These are phyloP conservation scores for Fusarium chuoi DNA, from an alignment of 2,329 filamentous ascomycete species.

Conservation along the genomic window DNA sequence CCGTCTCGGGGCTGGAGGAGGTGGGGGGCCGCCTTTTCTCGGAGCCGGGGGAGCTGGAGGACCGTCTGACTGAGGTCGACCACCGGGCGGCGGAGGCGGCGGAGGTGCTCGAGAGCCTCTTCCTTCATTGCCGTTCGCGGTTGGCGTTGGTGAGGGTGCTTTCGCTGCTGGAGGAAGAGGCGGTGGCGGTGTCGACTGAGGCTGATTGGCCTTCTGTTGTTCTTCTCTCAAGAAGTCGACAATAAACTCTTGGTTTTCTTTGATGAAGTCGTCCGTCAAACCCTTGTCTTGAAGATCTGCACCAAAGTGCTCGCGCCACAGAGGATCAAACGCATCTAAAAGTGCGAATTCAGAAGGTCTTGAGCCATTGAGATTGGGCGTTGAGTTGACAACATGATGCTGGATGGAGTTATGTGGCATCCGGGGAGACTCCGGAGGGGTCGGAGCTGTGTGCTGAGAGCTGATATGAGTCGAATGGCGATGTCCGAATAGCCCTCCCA, in stretches of 20 bases:
- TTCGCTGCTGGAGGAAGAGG: slow-evolving; percentile 42
- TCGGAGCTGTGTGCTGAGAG: slow-evolving; percentile 64
- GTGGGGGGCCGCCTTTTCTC: slow-evolving; percentile 46
- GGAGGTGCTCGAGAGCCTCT: slow-evolving; percentile 50
- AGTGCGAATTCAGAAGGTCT: slow-evolving; percentile 64
- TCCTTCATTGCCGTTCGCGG: slow-evolving; percentile 47
- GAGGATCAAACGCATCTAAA: slow-evolving; percentile 71
- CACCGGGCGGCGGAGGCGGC: slow-evolving; percentile 51
- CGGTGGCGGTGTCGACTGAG: slow-evolving; percentile 39
- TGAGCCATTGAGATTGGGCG: slow-evolving; percentile 59
- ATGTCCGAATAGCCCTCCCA: slow-evolving; percentile 72
- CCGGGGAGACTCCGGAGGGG: slow-evolving; percentile 67
- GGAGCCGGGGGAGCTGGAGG: slow-evolving; percentile 47
- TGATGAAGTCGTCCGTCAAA: slow-evolving; percentile 73
- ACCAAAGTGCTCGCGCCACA: slow-evolving; percentile 73
- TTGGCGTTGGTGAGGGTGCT: slow-evolving; percentile 44
- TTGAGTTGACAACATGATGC: slow-evolving; percentile 53
- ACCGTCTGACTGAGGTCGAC: slow-evolving; percentile 39
- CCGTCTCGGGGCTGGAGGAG: slow-evolving; percentile 65
- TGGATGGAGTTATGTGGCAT: slow-evolving; percentile 51
- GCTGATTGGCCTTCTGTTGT: slow-evolving; percentile 54
- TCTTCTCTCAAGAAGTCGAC: slow-evolving; percentile 71
- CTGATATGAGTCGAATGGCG: slow-evolving; percentile 62
- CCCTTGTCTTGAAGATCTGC: slow-evolving; percentile 71
- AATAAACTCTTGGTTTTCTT: slow-evolving; percentile 75